phyloP scores from a whole-genome alignment of 2,329 filamentous ascomycete genomes.

The Paramyrothecium sp. region DNA sequence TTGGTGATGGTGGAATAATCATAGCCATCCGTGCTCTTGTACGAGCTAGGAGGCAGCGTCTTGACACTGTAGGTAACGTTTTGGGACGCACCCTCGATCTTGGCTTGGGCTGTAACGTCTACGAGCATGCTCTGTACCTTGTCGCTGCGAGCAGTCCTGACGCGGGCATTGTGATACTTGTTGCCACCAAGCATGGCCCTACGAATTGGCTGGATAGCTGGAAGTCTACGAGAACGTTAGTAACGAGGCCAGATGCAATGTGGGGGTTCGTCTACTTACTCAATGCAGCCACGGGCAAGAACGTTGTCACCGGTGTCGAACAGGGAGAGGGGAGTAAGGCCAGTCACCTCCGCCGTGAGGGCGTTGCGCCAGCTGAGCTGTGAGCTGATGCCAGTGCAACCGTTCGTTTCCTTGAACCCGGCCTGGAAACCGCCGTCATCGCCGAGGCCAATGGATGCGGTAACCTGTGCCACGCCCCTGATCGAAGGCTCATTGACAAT shows the following conservation, averaged over 20 bases:
- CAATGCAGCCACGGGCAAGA: constrained; percentile 17
- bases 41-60: constrained; percentile 5
- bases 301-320: constrained; percentile 18
- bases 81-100: background rate
- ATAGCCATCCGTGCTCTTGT: constrained; percentile 15
- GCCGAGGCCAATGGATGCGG: constrained; percentile 11
- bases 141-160: background rate
- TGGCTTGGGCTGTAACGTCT: background rate
- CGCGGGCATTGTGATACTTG: background rate
- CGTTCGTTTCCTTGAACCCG: constrained; percentile 15
- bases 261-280: constrained; percentile 10
- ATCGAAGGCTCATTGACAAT: constrained; percentile 25
- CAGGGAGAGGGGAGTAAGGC: constrained; percentile 9
- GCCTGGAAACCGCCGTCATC: constrained; percentile 8
- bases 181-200: background rate
- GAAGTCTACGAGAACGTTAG: background rate
- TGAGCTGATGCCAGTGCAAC: constrained; percentile 23
- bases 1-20: constrained; percentile 18
- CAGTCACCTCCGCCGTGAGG: constrained; percentile 16
- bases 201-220: background rate
- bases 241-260: background rate
- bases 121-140: background rate
- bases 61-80: background rate
- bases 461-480: constrained; percentile 16
- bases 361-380: constrained; percentile 25